Conservation (phyloP, 345 rosid species). For the Toxicodendron radicans region DNA sequence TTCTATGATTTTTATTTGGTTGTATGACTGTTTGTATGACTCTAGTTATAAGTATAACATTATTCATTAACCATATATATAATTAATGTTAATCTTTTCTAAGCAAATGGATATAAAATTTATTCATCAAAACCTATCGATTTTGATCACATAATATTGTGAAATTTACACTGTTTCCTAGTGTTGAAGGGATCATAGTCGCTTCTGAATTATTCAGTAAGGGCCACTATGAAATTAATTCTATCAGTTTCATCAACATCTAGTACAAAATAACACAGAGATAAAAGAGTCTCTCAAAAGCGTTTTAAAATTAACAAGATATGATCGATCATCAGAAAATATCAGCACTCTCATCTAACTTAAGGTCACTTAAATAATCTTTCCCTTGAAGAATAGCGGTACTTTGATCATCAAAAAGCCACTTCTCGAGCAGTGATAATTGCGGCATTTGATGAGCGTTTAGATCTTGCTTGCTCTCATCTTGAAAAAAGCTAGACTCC, state of each 20-base stretch:
- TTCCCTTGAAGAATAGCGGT: constrained; percentile 30
- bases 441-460: constrained; percentile 35
- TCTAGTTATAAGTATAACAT: too few species aligned
- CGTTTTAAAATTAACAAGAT: constrained; percentile 5
- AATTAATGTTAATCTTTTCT: not conserved
- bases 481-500: constrained; percentile 45
- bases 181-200: constrained; percentile 12
- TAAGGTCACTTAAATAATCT: constrained; percentile 41
- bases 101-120: constrained; percentile 10
- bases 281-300: constrained; percentile 6
- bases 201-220: not conserved
- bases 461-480: constrained; percentile 44
- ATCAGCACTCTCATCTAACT: constrained; percentile 44
- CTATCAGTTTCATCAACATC: not conserved
- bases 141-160: constrained; percentile 5
- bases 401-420: constrained; percentile 63
- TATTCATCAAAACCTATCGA: constrained; percentile 12
- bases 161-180: constrained; percentile 25
- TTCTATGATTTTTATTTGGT: too few species aligned
- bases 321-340: constrained; percentile 26
- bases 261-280: constrained; percentile 17
- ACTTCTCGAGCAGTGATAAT: constrained; percentile 61
- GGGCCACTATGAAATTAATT: constrained; percentile 12
- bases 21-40: too few species aligned
- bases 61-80: too few species aligned